Evolutionary conservation across 805 yeast species (phyloP).

Genomic region (Myxozyma udenii): DNA sequence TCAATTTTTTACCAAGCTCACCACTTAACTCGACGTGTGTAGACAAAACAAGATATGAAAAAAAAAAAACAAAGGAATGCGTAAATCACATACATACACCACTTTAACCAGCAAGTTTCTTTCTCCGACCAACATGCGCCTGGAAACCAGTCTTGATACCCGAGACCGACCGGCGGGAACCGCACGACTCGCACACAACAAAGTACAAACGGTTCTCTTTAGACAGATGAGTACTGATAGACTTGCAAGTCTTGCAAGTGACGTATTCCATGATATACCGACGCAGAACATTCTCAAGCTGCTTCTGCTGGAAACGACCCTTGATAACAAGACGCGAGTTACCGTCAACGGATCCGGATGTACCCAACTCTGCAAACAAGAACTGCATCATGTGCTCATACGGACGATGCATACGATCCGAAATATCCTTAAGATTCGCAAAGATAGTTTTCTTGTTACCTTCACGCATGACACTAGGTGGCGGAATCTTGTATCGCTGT

Average conservation of each 20-base stretch:
- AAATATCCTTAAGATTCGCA: constrained; percentile 91
- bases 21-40: too few relatives aligned
- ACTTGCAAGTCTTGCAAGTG: constrained; percentile 97
- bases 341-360: constrained; percentile 98
- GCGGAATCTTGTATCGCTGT: constrained; percentile 92
- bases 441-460: constrained; percentile 95
- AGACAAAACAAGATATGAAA: background rate
- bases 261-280: constrained; percentile 96
- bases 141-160: constrained; percentile 99
- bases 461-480: constrained; percentile 95
- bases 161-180: constrained; percentile 92
- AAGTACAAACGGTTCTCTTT: constrained; percentile 98
- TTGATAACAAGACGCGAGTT: constrained; percentile 93
- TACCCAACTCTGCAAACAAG: constrained; percentile 97
- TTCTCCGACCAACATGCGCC: constrained; percentile 91
- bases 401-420: constrained; percentile 90
- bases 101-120: constrained; percentile 26
- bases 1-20: too few relatives aligned
- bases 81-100: background rate
- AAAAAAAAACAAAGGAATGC: background rate
- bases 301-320: constrained; percentile 98
- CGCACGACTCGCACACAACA: constrained; percentile 97
- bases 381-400: constrained; percentile 97
- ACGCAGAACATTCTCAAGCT: constrained; percentile 92
- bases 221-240: constrained; percentile 91